Percentiles rank a stretch among this genome's conserved stretches.
Conservation (phyloP, 1,139 yeast species). For the Protomyces lactucae-debilis region DNA sequence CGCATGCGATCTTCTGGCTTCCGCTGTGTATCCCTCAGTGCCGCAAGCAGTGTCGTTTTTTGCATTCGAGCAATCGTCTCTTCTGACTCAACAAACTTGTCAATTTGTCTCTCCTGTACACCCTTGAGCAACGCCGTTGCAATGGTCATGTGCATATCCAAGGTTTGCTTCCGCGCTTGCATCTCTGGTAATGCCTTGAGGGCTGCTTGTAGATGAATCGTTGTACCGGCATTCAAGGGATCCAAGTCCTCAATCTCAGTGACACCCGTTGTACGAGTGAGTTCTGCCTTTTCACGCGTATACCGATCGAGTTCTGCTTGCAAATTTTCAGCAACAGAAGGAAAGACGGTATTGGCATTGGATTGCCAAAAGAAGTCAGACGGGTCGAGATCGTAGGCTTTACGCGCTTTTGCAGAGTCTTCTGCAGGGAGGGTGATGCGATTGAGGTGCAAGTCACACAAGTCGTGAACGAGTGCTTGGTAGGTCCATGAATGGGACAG, state of each 20-base stretch:
- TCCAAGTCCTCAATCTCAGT: conserved; percentile 59
- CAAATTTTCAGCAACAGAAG: conserved; percentile 95
- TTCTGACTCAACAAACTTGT: conserved; percentile 88
- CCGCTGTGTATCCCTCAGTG: conserved; percentile 42
- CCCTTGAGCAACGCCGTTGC: conserved; percentile 78
- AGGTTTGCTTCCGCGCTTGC: conserved; percentile 77
- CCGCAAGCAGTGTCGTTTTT: conserved; percentile 46
- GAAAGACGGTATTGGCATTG: conserved; percentile 85
- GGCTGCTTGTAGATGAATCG: conserved; percentile 75
- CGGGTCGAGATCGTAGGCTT: conserved; percentile 81
- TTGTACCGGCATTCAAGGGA: conserved; percentile 44
- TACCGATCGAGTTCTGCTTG: conserved; percentile 75
- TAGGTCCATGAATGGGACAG: conserved; percentile 96
- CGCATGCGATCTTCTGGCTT: conserved; percentile 76
- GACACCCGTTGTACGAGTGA: conserved; percentile 75
- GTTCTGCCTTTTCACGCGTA: conserved; percentile 79
- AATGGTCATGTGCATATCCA: conserved; percentile 96
- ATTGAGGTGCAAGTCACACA: conserved; percentile 73
- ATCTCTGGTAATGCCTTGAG: conserved; percentile 88
- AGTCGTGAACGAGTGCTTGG: conserved; percentile 93
- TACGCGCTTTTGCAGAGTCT: conserved; percentile 33
- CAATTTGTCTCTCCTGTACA: conserved; percentile 77
- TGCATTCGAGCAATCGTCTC: conserved; percentile 51
- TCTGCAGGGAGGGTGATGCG: conserved; percentile 53
- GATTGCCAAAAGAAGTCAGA: conserved; percentile 85